phyloP scores from a whole-genome alignment of 768 basidiomycete species.

The Panaeolus papilionaceus region DNA sequence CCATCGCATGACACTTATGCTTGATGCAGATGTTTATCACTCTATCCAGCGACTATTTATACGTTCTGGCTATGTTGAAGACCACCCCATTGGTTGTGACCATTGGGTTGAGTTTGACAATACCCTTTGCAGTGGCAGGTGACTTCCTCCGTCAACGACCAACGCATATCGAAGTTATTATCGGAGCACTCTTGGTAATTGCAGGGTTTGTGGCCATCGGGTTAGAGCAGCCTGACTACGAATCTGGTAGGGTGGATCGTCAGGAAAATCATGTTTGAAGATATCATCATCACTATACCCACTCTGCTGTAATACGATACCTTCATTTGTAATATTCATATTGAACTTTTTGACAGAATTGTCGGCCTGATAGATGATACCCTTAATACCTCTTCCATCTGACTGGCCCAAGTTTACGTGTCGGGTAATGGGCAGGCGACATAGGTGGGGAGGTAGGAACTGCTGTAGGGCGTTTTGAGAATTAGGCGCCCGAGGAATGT shows the following conservation, averaged over 20 bases:
- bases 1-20: background rate
- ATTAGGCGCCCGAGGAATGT: background rate
- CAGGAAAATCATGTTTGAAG: constrained; percentile 17
- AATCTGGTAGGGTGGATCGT: constrained; percentile 13
- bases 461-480: background rate
- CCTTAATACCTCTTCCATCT: background rate
- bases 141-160: constrained; percentile 54
- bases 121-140: constrained; percentile 88
- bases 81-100: constrained; percentile 95
- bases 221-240: constrained; percentile 33
- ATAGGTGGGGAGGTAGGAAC: background rate
- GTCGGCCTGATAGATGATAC: background rate
- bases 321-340: background rate
- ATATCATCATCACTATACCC: background rate
- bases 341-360: constrained; percentile 11
- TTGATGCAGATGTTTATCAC: constrained; percentile 78
- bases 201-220: constrained; percentile 65
- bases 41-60: constrained; percentile 83
- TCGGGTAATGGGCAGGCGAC: background rate
- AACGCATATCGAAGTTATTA: constrained; percentile 61
- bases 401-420: background rate
- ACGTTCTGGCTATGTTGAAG: constrained; percentile 93
- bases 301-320: constrained; percentile 2
- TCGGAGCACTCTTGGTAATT: constrained; percentile 81
- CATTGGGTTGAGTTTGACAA: constrained; percentile 90